Conservation (phyloP, 805 yeast genomes). For the Candida vaughaniae region DNA sequence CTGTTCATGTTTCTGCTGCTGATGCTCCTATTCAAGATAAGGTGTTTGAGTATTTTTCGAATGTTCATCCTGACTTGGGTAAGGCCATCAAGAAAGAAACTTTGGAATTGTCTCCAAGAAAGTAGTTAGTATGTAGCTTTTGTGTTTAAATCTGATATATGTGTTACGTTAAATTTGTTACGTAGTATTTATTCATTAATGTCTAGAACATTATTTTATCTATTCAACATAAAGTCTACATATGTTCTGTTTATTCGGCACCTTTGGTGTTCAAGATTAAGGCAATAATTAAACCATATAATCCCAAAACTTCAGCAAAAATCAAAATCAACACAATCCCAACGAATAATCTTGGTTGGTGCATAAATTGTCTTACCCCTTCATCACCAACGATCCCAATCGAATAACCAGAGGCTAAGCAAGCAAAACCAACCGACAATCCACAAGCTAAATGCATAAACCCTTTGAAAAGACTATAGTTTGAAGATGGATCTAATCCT, state of each 20-base stretch:
- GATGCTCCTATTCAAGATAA: conserved; percentile 73
- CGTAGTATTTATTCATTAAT: no score
- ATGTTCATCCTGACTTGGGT: conserved; percentile 71
- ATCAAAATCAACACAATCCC: conserved; percentile 87
- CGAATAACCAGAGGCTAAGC: conserved; percentile 95
- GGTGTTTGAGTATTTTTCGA: conserved; percentile 71
- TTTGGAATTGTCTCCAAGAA: conserved; percentile 50
- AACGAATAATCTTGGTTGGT: conserved; percentile 83
- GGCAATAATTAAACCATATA: conserved; percentile 94
- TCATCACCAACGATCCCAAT: conserved; percentile 93
- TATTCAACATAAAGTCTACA: no score
- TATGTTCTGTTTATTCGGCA: conserved; percentile 34
- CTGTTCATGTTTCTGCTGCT: conserved; percentile 71
- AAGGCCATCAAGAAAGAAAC: conserved; percentile 64
- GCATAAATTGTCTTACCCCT: conserved; percentile 86
- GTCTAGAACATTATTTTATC: not conserved
- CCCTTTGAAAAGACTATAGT: conserved; percentile 90
- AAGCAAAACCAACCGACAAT: conserved; percentile 91
- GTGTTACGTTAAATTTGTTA: no score
- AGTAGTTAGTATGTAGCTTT: conserved; percentile 23
- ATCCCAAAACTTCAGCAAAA: conserved; percentile 88
- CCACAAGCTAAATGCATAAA: conserved; percentile 98
- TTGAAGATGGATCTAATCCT: conserved; percentile 71
- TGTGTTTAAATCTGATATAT: no score
- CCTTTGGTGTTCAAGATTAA: conserved; percentile 90